A percentile compares a stretch with the other conserved stretches of the same genome.
phyloP scores from a whole-genome alignment of 768 basidiomycete genomes.

The Boletus rufocinnamomeus region DNA sequence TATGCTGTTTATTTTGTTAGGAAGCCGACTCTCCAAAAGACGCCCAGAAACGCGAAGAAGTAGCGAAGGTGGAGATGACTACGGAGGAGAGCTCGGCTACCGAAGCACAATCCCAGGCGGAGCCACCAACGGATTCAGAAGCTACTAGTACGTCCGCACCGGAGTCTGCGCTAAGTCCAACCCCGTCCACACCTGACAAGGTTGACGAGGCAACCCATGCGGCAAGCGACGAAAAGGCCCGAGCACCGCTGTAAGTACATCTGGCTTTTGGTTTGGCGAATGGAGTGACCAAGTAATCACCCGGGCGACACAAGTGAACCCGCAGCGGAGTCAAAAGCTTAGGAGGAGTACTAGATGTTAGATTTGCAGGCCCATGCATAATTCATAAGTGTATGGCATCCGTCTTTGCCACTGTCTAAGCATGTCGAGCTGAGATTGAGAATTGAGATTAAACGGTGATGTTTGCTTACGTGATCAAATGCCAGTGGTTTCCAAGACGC shows the following conservation, averaged over 20 bases:
- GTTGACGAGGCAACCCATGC: constrained; percentile 6
- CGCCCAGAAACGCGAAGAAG: constrained; percentile 32
- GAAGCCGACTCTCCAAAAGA: constrained; percentile 35
- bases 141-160: neutral
- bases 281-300: constrained; percentile 8
- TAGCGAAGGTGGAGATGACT: constrained; percentile 9
- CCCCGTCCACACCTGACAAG: neutral
- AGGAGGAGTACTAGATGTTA: neutral
- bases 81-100: neutral
- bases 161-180: constrained; percentile 5
- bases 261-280: neutral
- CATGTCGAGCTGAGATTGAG: neutral
- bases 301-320: constrained; percentile 2
- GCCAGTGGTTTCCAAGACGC: constrained; percentile 15
- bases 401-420: neutral
- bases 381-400: neutral
- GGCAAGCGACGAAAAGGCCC: constrained; percentile 8
- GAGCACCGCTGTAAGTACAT: constrained; percentile 20
- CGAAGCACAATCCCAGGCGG: neutral
- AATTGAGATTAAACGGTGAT: neutral
- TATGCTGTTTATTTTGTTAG: constrained; percentile 20
- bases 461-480: too few species aligned
- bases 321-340: constrained; percentile 13
- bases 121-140: constrained; percentile 1
- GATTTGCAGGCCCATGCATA: constrained; percentile 6